Percentiles rank a stretch among this genome's conserved stretches.
Conservation (phyloP, 2,329 filamentous ascomycete genomes). For the Phoma sp. region DNA sequence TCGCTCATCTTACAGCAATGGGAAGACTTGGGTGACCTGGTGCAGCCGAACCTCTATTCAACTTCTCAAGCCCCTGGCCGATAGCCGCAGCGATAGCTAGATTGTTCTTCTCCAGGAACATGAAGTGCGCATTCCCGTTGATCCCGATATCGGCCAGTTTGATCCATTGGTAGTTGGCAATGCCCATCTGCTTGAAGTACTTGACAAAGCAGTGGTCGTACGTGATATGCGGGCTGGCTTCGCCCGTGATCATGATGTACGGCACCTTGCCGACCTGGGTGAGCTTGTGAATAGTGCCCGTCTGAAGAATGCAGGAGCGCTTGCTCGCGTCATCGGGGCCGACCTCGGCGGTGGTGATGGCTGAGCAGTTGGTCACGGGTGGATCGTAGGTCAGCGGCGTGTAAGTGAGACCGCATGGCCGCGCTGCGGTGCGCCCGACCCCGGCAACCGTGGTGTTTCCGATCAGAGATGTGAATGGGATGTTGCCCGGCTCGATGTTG, state of each 20-base stretch:
- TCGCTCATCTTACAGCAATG: background rate
- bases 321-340: conserved; percentile 17
- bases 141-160: conserved; percentile 54
- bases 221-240: conserved; percentile 38
- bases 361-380: conserved; percentile 21
- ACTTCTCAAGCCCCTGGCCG: conserved; percentile 5
- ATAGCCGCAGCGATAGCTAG: conserved; percentile 47
- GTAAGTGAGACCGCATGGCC: conserved; percentile 29
- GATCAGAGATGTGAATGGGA: conserved; percentile 22
- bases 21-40: conserved; percentile 12
- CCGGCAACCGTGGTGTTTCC: conserved; percentile 17
- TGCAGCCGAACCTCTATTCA: conserved; percentile 10
- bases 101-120: conserved; percentile 62
- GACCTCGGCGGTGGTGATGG: conserved; percentile 21
- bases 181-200: conserved; percentile 50
- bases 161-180: conserved; percentile 51
- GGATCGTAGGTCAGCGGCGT: conserved; percentile 25
- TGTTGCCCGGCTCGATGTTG: conserved; percentile 29
- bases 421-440: conserved; percentile 22
- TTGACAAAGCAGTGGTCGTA: conserved; percentile 43
- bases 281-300: conserved; percentile 24
- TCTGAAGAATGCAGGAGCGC: conserved; percentile 25
- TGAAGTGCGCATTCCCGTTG: conserved; percentile 62
- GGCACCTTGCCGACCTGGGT: conserved; percentile 33
- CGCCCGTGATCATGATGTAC: conserved; percentile 39